Base-by-base conservation (phyloP, 345 rosid species). In the Acer campestre region DNA sequence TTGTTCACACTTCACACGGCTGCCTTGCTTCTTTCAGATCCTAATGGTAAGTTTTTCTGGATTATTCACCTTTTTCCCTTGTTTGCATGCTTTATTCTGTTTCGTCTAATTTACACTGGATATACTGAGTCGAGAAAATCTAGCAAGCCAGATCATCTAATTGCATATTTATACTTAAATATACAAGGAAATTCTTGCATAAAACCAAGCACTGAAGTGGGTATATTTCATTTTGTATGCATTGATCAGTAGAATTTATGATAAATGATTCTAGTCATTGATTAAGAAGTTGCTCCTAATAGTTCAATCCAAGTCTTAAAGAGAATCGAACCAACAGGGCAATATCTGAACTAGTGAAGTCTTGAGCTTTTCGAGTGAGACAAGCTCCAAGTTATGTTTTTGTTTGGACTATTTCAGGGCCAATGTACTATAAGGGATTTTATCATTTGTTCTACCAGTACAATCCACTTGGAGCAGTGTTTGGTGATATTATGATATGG, bases 361-460 rank as follows among this genome's bases (percentile, higher is more conserved):
- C 23, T 40, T 35, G 10, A 58, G 53, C 49, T 59, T 12, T 31
- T 29, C 31, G 31, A 29, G 31, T 29, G 31, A 29, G 31, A 29
- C 31, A 29, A 29, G 31, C 31, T 29, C 31, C 31, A 29, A 29
- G 17, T 72, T 11, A 44, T 65, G 61, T 5, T 53, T 53, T 58
- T 73, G 59, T 75, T 75, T 6, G 9, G 73, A 78, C 55, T 61
- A 48, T 49, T 73, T 62, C 86, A 92, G 98, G 92, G 40, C 97
- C 94, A n/a, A 84, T 91, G 93, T 88, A 83, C 66, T 90, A 90
- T 81, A 87, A 85, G 55, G 97, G 97, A 51, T 74, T 91, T 61
- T 92, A 84, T 78, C 94, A 90, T 78, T 70, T 90, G 48, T 90
- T 90, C 83, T 90, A 88, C 81, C 92, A 90, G 71, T 86, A 89